These are phyloP conservation scores for Serpula lacrymans DNA, from an alignment of 768 basidiomycete genomes.

Conservation along the genomic window DNA sequence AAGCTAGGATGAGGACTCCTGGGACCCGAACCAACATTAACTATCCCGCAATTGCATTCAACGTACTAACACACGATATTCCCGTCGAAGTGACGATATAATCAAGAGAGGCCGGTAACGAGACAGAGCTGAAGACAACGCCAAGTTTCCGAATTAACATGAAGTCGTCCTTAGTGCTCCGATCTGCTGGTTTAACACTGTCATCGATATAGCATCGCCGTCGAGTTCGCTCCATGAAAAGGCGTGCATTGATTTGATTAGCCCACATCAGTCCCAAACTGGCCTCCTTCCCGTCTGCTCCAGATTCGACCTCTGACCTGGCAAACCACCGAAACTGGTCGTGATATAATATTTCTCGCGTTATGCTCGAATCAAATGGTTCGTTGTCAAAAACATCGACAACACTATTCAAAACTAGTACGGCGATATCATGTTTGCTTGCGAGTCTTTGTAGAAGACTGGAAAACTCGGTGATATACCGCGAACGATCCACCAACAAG, in stretches of 20 bases:
- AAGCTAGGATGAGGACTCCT: too few species aligned
- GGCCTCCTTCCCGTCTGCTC: slow-evolving; percentile 70
- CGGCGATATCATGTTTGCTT: slow-evolving; percentile 55
- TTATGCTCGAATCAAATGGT: slow-evolving; percentile 15
- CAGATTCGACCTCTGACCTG: slow-evolving; percentile 54
- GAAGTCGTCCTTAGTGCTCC: slow-evolving; percentile 34
- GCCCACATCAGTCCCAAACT: slow-evolving; percentile 90
- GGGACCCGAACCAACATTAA: too few species aligned
- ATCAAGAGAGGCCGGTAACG: slow-evolving; percentile 58
- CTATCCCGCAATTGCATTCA: too few species aligned
- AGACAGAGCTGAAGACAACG: slow-evolving; percentile 73
- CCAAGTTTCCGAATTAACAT: slow-evolving; percentile 68
- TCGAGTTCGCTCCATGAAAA: slow-evolving; percentile 78
- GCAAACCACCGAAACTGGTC: slow-evolving; percentile 78
- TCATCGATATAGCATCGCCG: slow-evolving; percentile 56
- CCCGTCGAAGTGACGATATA: slow-evolving; percentile 70
- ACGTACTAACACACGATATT: too few species aligned
- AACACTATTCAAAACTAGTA: slow-evolving; percentile 89
- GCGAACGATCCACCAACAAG: slow-evolving; percentile 71
- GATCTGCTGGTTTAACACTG: slow-evolving; percentile 22
- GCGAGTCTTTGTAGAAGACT: slow-evolving; percentile 71
- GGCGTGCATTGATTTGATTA: slow-evolving; percentile 82
- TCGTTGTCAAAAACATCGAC: slow-evolving; percentile 63
- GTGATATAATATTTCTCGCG: slow-evolving; percentile 53
- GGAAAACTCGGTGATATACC: slow-evolving; percentile 64